phyloP scores from a whole-genome alignment of 192 early-diverging fungal species.

The Chytriomyces sp. region DNA sequence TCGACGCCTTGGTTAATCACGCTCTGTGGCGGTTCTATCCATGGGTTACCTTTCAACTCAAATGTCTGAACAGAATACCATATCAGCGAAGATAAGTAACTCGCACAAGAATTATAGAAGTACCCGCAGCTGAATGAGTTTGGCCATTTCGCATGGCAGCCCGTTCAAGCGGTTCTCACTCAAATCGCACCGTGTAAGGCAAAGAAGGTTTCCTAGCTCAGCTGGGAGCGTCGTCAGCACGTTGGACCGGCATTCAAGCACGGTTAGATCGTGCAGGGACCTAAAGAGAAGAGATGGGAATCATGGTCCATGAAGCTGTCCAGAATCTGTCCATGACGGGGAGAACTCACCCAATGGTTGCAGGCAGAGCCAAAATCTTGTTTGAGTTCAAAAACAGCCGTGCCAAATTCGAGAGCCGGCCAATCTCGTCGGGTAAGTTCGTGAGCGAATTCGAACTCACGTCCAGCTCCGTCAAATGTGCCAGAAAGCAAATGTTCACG shows the following conservation, averaged over 20 bases:
- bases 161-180: conserved; percentile 46
- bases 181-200: conserved; percentile 44
- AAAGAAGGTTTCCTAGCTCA: conserved; percentile 38
- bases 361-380: conserved; percentile 50
- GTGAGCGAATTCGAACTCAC: conserved; percentile 47
- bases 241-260: conserved; percentile 52
- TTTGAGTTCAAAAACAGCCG: conserved; percentile 52
- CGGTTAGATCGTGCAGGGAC: conserved; percentile 36
- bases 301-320: background rate
- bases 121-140: conserved; percentile 34
- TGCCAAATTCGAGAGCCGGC: conserved; percentile 43
- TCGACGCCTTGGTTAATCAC: conserved; percentile 35
- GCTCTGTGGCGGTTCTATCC: conserved; percentile 48
- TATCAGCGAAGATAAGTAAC: background rate
- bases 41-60: conserved; percentile 52
- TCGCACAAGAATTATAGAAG: background rate
- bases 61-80: conserved; percentile 32
- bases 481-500: conserved; percentile 54
- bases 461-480: conserved; percentile 49
- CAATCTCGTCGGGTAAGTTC: conserved; percentile 51
- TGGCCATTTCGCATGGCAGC: conserved; percentile 45
- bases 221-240: conserved; percentile 40
- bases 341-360: conserved; percentile 44
- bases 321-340: background rate
- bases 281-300: conserved; percentile 19